Conservation (phyloP, 106 monocot genomes). For the Dendrobium chrysotoxum region DNA sequence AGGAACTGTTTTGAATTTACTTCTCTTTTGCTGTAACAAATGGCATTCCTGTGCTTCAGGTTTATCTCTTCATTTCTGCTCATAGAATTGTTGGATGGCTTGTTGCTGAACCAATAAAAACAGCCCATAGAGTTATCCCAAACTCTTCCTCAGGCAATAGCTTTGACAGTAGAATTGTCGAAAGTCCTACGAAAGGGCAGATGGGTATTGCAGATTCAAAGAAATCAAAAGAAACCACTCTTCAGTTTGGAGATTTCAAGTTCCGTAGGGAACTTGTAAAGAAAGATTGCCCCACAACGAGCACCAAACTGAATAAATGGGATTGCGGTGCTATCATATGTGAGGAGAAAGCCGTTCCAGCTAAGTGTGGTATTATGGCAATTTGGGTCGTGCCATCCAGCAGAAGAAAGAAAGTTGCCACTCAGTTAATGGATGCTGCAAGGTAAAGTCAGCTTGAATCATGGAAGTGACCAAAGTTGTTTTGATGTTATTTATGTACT, state of each 20-base stretch:
- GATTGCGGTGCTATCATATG: slow-evolving; percentile 64
- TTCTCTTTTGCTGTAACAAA: neutral
- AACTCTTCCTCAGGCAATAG: neutral
- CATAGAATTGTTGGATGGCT: slow-evolving; percentile 75
- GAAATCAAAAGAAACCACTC: slow-evolving; percentile 9
- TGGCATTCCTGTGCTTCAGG: slow-evolving; percentile 13
- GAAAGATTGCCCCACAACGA: slow-evolving; percentile 10
- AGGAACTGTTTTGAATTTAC: neutral
- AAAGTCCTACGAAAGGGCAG: neutral
- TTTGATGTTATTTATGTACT: neutral
- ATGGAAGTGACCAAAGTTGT: neutral
- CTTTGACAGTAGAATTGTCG: neutral
- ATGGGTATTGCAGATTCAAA: neutral
- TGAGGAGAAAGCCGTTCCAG: slow-evolving; percentile 55
- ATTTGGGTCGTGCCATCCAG: slow-evolving; percentile 16
- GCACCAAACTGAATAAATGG: slow-evolving; percentile 9
- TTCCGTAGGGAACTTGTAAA: slow-evolving; percentile 54
- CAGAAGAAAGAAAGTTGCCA: slow-evolving; percentile 18
- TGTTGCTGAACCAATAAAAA: slow-evolving; percentile 72
- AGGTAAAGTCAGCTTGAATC: slow-evolving; percentile 24
- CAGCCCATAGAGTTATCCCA: slow-evolving; percentile 53
- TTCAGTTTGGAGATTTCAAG: slow-evolving; percentile 59
- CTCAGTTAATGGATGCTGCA: slow-evolving; percentile 54
- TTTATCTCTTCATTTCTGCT: slow-evolving; percentile 64
- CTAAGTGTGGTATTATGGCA: slow-evolving; percentile 24